Base-by-base conservation (phyloP, 2,329 filamentous ascomycete species). In the Apiospora aurea region DNA sequence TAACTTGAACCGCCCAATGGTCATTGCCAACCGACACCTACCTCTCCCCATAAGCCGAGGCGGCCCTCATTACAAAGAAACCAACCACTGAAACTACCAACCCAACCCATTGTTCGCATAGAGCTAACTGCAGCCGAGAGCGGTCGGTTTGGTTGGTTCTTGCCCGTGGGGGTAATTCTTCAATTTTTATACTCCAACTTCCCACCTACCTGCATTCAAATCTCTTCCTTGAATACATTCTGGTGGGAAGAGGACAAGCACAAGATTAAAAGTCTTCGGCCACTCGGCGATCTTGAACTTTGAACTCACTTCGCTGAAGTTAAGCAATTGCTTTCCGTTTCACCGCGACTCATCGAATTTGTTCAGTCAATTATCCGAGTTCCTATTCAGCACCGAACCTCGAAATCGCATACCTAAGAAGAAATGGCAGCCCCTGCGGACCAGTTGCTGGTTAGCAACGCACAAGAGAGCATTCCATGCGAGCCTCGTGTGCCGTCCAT, bases 401-500 rank as follows among this genome's bases (percentile, higher is more conserved):
- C 34, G n/a, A 38, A 38, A 34, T 24, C 57, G 10, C 57, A 41
- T 24, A 41, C 11, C 10, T 8, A 64, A n/a, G 57, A 38, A 64
- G 16, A 41, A 18, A 64, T 64, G 57, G 57, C 57, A n/a, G 57
- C 57, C 57, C 13, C 8, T 6, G 5, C 21, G 13, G 82, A 84
- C 72, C 83, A 83, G 74, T 78, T 83, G 73, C 79, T 85, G 51
- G 81, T 82, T 73, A 79, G 83, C 73, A 80, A 85, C 41, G 78
- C 81, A 46, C 76, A 81, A 70, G 81, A 83, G 75, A 83, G 82
- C 78, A 81, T 85, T 47, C 84, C 86, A 26, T 81, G 85, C 73
- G 85, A 87, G 74, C 82, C 84, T 71, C 76, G 77, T n/a, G 24
- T 74, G 71, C 84, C 86, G 57, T 90, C 89, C 16, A 82, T 86